Evolutionary conservation across 441 rosid species (phyloP).

Genomic region (Gossypium lobatum): DNA sequence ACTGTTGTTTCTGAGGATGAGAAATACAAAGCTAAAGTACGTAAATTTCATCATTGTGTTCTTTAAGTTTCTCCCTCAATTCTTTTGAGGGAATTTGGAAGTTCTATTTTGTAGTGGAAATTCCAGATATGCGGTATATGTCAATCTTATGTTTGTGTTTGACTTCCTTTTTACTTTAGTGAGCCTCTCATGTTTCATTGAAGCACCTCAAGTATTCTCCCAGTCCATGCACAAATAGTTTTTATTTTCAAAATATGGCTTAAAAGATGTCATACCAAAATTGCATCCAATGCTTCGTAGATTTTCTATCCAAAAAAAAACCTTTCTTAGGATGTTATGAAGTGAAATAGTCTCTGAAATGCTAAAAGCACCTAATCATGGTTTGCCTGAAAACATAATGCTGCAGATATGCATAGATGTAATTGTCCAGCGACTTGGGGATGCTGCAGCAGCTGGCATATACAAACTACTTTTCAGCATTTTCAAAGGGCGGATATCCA

Average conservation of each 20-base stretch:
- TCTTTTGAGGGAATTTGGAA: not conserved
- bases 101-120: not conserved
- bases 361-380: not conserved
- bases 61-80: not conserved
- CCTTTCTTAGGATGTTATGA: not conserved
- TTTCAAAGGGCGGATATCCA: conserved; percentile 57
- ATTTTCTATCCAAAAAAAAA: not conserved
- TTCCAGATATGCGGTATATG: not conserved
- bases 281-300: not conserved
- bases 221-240: not conserved
- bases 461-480: conserved; percentile 63
- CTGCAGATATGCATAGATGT: conserved; percentile 88
- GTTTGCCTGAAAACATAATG: conserved; percentile 13
- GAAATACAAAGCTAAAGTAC: conserved; percentile 74
- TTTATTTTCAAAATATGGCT: not conserved
- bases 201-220: not conserved
- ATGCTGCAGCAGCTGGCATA: conserved; percentile 93
- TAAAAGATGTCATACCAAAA: not conserved
- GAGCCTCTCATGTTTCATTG: not conserved
- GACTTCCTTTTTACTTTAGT: conserved; percentile 15
- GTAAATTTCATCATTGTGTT: conserved; percentile 6
- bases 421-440: conserved; percentile 88
- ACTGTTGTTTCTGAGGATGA: conserved; percentile 89
- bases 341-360: conserved; percentile 6
- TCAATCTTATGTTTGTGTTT: not conserved